Evolutionary conservation across 2,329 filamentous ascomycete species (phyloP).

Genomic region (Ilyonectria sp.): DNA sequence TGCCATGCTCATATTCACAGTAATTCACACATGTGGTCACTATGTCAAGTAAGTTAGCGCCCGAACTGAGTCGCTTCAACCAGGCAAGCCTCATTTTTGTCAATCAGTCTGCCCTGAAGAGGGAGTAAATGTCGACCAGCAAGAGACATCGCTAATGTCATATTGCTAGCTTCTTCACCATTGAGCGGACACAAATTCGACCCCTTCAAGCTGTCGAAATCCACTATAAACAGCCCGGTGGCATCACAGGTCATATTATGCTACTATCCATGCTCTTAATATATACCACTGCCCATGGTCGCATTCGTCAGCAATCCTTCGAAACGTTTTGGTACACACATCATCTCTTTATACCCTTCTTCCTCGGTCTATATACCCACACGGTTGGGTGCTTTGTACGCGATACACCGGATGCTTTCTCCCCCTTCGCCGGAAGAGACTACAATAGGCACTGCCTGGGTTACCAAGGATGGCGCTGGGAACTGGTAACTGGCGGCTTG

Average conservation of each 20-base stretch:
- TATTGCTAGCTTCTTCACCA: slow-evolving; percentile 81
- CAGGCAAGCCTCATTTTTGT: slow-evolving; percentile 1
- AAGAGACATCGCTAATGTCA: slow-evolving; percentile 1
- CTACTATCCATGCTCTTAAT: slow-evolving; percentile 98
- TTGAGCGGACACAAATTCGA: slow-evolving; percentile 88
- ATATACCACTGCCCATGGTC: slow-evolving; percentile 94
- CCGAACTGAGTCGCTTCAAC: slow-evolving; percentile 1
- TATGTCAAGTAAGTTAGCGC: slow-evolving; percentile 79
- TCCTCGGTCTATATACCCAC: slow-evolving; percentile 95
- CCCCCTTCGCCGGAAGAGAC: slow-evolving; percentile 84
- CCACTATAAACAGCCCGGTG: slow-evolving; percentile 90
- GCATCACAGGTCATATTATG: slow-evolving; percentile 97
- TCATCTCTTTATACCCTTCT: slow-evolving; percentile 95
- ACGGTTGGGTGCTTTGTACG: slow-evolving; percentile 97
- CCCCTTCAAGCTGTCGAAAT: slow-evolving; percentile 87
- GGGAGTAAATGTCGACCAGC: slow-evolving; percentile 1
- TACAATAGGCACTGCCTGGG: slow-evolving; percentile 97
- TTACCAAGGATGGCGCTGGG: slow-evolving; percentile 98
- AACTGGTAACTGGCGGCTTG: slow-evolving; percentile 86
- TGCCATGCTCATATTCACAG: slow-evolving; percentile 85
- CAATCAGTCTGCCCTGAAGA: not conserved
- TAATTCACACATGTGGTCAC: slow-evolving; percentile 83
- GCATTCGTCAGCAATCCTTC: slow-evolving; percentile 96
- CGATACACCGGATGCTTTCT: slow-evolving; percentile 79
- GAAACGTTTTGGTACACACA: slow-evolving; percentile 99